phyloP scores from a whole-genome alignment of 176 grass and related monocot genomes.

The Elaeis guineensis region DNA sequence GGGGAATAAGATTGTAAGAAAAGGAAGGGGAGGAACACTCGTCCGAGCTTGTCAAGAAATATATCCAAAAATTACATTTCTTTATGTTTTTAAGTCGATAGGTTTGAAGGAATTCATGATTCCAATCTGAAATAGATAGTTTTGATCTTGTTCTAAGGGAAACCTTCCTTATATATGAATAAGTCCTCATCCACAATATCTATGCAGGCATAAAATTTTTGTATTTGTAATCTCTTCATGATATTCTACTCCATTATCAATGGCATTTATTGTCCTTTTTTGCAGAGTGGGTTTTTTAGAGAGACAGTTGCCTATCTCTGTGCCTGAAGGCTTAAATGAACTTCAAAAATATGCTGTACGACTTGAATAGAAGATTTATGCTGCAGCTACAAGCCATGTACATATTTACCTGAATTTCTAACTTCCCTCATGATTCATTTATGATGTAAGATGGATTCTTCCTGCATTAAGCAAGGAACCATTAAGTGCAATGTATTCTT shows the following conservation, averaged over 20 bases:
- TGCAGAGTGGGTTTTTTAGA: conserved; percentile 69
- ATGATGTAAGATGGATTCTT: not conserved
- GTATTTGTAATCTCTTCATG: not conserved
- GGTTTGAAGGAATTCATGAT: too few relatives aligned
- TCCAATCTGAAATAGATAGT: too few relatives aligned
- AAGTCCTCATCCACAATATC: too few relatives aligned
- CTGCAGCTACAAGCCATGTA: conserved; percentile 66
- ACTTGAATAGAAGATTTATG: conserved; percentile 74
- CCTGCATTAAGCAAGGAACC: not conserved
- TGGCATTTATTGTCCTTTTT: conserved; percentile 1
- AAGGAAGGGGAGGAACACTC: too few relatives aligned
- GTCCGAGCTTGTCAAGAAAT: too few relatives aligned
- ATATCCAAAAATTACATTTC: too few relatives aligned
- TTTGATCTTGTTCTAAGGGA: too few relatives aligned
- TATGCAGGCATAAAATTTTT: too few relatives aligned
- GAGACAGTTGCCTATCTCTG: conserved; percentile 58
- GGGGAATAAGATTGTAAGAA: too few relatives aligned
- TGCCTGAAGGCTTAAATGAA: conserved; percentile 59
- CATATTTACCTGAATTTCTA: not conserved
- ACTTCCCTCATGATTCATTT: not conserved
- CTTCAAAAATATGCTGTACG: conserved; percentile 54
- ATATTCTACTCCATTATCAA: not conserved
- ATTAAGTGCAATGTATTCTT: too few relatives aligned
- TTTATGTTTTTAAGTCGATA: too few relatives aligned
- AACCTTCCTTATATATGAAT: too few relatives aligned